Conservation (phyloP, 2,329 filamentous ascomycete species). For the Tolypocladium inflatum region DNA sequence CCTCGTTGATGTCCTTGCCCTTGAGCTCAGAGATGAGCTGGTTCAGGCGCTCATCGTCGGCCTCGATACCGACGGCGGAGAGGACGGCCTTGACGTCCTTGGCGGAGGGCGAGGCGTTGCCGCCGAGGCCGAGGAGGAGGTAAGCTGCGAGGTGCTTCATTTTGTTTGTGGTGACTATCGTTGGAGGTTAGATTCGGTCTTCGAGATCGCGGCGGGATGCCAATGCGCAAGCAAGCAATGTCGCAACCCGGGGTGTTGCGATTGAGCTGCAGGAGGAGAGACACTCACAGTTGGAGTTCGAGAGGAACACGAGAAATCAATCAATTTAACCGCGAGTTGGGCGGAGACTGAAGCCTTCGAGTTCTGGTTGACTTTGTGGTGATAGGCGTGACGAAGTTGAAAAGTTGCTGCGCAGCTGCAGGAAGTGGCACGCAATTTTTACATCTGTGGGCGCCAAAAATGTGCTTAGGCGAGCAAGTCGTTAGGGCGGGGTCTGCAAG, state of each 20-base stretch:
- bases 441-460: slow-evolving; percentile 23
- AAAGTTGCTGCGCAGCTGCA: slow-evolving; percentile 13
- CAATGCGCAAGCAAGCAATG: not conserved
- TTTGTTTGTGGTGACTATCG: slow-evolving; percentile 45
- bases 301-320: slow-evolving; percentile 85
- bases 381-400: slow-evolving; percentile 14
- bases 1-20: slow-evolving; percentile 89
- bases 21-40: slow-evolving; percentile 84
- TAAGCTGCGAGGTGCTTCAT: slow-evolving; percentile 99
- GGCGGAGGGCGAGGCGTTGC: slow-evolving; percentile 82
- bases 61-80: slow-evolving; percentile 89
- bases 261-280: not conserved
- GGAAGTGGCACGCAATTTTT: slow-evolving; percentile 18
- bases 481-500: slow-evolving; percentile 11
- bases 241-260: not conserved
- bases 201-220: slow-evolving; percentile 1
- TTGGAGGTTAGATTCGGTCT: slow-evolving; percentile 11
- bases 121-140: slow-evolving; percentile 90
- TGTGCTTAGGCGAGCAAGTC: slow-evolving; percentile 15
- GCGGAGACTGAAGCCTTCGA: slow-evolving; percentile 99
- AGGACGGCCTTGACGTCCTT: slow-evolving; percentile 83
- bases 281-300: slow-evolving; percentile 25
- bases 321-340: slow-evolving; percentile 98
- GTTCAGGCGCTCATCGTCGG: slow-evolving; percentile 75
- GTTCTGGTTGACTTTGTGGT: slow-evolving; percentile 48